Conservation (phyloP, 208 protist genomes). For the Trypanosomatidae sp. region DNA sequence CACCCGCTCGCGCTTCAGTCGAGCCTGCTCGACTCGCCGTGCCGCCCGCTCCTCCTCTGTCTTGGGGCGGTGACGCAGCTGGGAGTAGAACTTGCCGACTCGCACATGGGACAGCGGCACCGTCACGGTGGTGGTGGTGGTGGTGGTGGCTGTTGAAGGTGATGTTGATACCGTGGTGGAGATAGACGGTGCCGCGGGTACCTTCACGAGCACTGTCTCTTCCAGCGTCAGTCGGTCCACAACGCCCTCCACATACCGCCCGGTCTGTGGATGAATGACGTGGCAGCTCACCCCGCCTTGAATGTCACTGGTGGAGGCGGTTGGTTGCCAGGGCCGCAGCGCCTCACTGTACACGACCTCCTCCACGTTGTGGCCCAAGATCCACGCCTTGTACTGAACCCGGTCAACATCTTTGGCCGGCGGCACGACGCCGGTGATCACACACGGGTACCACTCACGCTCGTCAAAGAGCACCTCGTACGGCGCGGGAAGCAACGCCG, state of each 20-base stretch:
- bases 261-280: slow-evolving; percentile 51
- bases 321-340: slow-evolving; percentile 55
- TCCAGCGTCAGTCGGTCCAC: slow-evolving; percentile 78
- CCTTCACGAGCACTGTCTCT: slow-evolving; percentile 53
- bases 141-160: neutral
- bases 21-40: slow-evolving; percentile 40
- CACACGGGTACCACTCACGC: slow-evolving; percentile 68
- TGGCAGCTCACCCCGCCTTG: slow-evolving; percentile 62
- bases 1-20: slow-evolving; percentile 47
- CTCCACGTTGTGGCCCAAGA: slow-evolving; percentile 76
- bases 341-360: slow-evolving; percentile 59
- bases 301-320: slow-evolving; percentile 26
- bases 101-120: slow-evolving; percentile 75
- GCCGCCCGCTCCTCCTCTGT: slow-evolving; percentile 45
- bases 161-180: neutral
- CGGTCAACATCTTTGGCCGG: slow-evolving; percentile 50
- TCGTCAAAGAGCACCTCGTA: slow-evolving; percentile 79
- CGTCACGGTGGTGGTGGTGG: slow-evolving; percentile 23
- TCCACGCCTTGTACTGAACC: slow-evolving; percentile 54
- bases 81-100: slow-evolving; percentile 53
- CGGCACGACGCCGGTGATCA: slow-evolving; percentile 52
- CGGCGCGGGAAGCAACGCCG: slow-evolving; percentile 30
- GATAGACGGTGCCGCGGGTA: slow-evolving; percentile 1
- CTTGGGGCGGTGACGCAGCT: slow-evolving; percentile 43
- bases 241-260: slow-evolving; percentile 36